Evolutionary conservation across 2,329 filamentous ascomycete species (phyloP), one percentile per base, ranked within the genome.

Genomic region (Diaporthe citriasiana): DNA sequence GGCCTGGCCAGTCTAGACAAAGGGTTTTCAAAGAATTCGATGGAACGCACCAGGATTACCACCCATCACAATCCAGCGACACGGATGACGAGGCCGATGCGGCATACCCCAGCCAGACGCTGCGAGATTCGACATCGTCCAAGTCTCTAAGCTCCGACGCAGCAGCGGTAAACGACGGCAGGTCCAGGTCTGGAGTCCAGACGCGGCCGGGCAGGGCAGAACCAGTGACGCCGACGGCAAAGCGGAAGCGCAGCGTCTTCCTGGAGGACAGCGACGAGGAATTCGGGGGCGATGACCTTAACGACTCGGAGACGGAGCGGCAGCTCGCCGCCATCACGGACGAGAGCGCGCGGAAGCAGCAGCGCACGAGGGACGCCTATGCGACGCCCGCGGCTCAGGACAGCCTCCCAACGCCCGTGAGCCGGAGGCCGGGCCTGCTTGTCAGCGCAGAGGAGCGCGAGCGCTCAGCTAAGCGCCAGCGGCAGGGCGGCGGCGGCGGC

Each of bases 271-370:
- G 79, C 30, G 77, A 77, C 47, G 79, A 81, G 8, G 53, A 73
- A 19, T 73, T 59, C 65, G 74, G 69, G 1, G 80, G 82, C 25
- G 80, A 78, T 40, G 83, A 83, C n/a, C 75, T 77, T 19, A 45
- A 84, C 5, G 81, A 79, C 22, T 82, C 84, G 10, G 84, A 86
- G n/a, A 83, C 83, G 55, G 85, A 84, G 75, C 77, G 79, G 35
- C 77, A 84, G 73, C 78, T 86, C 74, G 80, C 77, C 27, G 78
- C 76, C n/a, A 78, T 83, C 27, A 78, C 82, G 5, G 84, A 86
- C 65, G 77, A 78, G 51, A 84, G 81, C 73, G 81, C 79, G 17
- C 79, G 80, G 53, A 81, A 78, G 71, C 56, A 75, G 33, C 73
- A 66, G 71, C 73, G n/a, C 45, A 60, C 53, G 55, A 56, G 50